Conservation (phyloP, 805 yeast species). For the Pichia thaimueangensis region DNA sequence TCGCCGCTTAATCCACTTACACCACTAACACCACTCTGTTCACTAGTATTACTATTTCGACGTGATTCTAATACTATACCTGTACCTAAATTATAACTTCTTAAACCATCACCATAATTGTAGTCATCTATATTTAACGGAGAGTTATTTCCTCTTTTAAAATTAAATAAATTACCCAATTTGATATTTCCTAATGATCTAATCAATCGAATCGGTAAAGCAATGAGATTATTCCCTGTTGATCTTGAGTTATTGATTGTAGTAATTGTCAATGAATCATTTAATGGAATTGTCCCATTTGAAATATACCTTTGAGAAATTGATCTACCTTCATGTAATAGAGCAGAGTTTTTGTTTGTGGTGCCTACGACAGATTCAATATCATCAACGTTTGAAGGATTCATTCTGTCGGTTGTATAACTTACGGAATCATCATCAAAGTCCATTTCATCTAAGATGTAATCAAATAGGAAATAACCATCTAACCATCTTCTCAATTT, state of each 20-base stretch:
- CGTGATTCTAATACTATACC: conserved; percentile 6
- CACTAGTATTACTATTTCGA: conserved; percentile 5
- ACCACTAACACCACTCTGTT: conserved; percentile 1
- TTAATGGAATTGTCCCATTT: conserved; percentile 2
- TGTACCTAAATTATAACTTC: conserved; percentile 20
- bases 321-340: conserved; percentile 25
- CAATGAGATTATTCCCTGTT: no score
- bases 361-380: conserved; percentile 5
- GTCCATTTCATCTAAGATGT: conserved; percentile 28
- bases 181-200: no score
- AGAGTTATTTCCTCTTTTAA: no score
- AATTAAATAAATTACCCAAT: no score
- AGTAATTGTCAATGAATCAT: conserved; percentile 1
- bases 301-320: conserved; percentile 19
- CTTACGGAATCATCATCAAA: conserved; percentile 12
- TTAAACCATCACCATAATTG: no score
- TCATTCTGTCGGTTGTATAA: neutral
- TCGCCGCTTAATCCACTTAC: conserved; percentile 2
- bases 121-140: no score
- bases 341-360: conserved; percentile 16
- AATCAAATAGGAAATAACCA: conserved; percentile 27
- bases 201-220: no score
- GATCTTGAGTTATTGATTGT: neutral
- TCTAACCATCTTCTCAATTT: conserved; percentile 36
- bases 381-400: neutral